Conservation (phyloP, 2,329 filamentous ascomycete genomes). For the Paraconiothyrium sp. region DNA sequence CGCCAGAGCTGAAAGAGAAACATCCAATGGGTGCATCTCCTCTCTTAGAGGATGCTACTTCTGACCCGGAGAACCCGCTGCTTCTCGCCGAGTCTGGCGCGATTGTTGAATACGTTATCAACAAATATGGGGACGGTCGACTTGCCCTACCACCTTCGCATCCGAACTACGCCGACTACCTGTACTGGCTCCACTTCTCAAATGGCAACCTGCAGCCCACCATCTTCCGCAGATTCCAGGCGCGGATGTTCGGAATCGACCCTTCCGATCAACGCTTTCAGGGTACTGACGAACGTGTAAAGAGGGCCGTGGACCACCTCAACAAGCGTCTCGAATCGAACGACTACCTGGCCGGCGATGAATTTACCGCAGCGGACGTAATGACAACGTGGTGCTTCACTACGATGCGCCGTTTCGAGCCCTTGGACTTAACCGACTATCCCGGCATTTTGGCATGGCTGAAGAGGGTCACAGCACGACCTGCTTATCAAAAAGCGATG, state of each 20-base stretch:
- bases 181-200: slow-evolving; percentile 72
- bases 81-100: slow-evolving; percentile 69
- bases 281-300: slow-evolving; percentile 46
- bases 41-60: slow-evolving; percentile 64
- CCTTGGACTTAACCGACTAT: slow-evolving; percentile 47
- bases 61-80: slow-evolving; percentile 54
- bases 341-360: slow-evolving; percentile 67
- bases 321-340: slow-evolving; percentile 60
- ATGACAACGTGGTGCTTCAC: slow-evolving; percentile 70
- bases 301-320: slow-evolving; percentile 54
- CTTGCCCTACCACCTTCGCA: slow-evolving; percentile 59
- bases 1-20: slow-evolving; percentile 38
- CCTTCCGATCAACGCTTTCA: slow-evolving; percentile 48
- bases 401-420: slow-evolving; percentile 66
- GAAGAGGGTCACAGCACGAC: slow-evolving; percentile 36
- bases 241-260: slow-evolving; percentile 39
- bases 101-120: slow-evolving; percentile 69
- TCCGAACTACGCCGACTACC: slow-evolving; percentile 65
- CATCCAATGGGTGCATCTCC: slow-evolving; percentile 65
- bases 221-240: slow-evolving; percentile 42
- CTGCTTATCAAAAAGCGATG: slow-evolving; percentile 61
- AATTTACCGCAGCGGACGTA: slow-evolving; percentile 72
- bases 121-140: slow-evolving; percentile 59
- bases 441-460: slow-evolving; percentile 43
- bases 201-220: slow-evolving; percentile 53